Conservation (phyloP, 2,329 filamentous ascomycete genomes). For the Chrysosporium keratinophilum region DNA sequence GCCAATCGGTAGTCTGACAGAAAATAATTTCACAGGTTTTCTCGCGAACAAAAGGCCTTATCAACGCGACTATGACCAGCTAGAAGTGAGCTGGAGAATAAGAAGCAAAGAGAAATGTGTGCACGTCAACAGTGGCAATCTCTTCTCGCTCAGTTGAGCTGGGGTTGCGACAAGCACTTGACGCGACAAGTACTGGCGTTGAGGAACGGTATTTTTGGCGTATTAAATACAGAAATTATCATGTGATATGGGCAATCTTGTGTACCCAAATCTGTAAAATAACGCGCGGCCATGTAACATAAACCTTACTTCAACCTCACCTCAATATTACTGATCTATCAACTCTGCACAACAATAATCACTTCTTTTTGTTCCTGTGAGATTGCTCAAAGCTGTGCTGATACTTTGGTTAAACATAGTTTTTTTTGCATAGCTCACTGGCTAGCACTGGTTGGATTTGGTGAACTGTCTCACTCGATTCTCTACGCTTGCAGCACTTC, state of each 20-base stretch:
- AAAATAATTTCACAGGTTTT: neutral
- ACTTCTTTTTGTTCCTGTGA: no score
- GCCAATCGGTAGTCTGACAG: no score
- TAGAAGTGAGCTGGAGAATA: neutral
- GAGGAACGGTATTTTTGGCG: neutral
- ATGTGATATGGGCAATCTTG: neutral
- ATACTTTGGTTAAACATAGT: no score
- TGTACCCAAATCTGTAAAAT: neutral
- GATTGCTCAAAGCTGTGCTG: no score
- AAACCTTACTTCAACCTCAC: neutral
- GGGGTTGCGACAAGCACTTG: neutral
- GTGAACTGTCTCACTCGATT: neutral
- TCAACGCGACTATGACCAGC: neutral
- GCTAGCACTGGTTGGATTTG: neutral
- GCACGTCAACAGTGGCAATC: neutral
- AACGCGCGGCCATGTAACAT: neutral
- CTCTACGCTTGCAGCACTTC: neutral
- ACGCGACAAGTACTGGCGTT: constrained; percentile 1
- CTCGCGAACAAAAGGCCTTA: neutral
- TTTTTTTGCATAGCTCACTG: no score
- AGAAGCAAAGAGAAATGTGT: neutral
- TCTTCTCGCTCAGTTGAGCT: neutral
- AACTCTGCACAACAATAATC: no score
- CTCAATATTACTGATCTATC: no score
- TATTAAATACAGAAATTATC: constrained; percentile 1